Conservation (phyloP, 2,329 filamentous ascomycete species). For the Alternaria brassicae region DNA sequence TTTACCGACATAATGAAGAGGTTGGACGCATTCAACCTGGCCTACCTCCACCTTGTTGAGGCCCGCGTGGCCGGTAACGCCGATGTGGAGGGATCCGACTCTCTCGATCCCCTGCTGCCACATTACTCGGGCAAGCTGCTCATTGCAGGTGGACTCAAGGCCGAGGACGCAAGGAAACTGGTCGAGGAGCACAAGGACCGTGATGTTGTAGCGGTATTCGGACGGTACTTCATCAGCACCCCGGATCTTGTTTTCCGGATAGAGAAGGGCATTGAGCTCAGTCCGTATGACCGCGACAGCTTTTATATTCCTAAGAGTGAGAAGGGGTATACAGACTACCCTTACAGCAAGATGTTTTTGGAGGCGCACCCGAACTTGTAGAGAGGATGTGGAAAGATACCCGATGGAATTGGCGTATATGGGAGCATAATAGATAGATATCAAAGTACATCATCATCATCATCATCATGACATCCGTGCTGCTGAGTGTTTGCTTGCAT, state of each 20-base stretch:
- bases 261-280: conserved; percentile 53
- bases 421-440: background rate
- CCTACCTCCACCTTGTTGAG: conserved; percentile 62
- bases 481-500: background rate
- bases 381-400: background rate
- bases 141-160: conserved; percentile 53
- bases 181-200: conserved; percentile 54
- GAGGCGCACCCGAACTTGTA: conserved; percentile 9
- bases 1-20: conserved; percentile 65
- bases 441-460: background rate
- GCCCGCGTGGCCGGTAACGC: conserved; percentile 59
- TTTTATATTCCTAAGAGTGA: conserved; percentile 53
- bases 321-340: conserved; percentile 53
- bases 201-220: conserved; percentile 58
- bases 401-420: background rate
- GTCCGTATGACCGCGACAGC: conserved; percentile 54
- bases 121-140: conserved; percentile 44
- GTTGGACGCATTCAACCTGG: conserved; percentile 61
- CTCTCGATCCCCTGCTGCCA: conserved; percentile 34
- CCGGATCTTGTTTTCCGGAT: conserved; percentile 59
- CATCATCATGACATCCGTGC: background rate
- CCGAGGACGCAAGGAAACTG: conserved; percentile 47
- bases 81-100: conserved; percentile 33
- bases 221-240: conserved; percentile 58
- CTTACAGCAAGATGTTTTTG: conserved; percentile 31